A percentile compares a stretch with the other conserved stretches of the same genome.
These are phyloP conservation scores for Platanus orientalis DNA, from an alignment of 164 flowering plant genomes.

Conservation along the genomic window DNA sequence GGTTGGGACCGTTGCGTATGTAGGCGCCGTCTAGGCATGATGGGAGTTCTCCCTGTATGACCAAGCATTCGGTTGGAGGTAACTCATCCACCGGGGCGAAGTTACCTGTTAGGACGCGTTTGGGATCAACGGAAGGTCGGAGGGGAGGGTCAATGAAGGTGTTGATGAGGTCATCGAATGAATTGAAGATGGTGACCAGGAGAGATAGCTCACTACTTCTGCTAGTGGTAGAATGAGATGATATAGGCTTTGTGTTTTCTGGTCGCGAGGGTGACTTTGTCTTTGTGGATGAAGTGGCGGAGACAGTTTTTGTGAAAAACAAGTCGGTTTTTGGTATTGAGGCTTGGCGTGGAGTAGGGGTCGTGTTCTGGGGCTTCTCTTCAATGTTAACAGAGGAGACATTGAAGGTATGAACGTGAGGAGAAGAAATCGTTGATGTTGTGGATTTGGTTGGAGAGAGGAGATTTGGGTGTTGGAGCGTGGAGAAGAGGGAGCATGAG, in stretches of 20 bases:
- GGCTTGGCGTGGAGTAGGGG: conserved; percentile 1
- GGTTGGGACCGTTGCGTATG: conserved; percentile 86
- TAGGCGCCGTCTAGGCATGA: conserved; percentile 66
- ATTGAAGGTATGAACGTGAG: too few relatives aligned
- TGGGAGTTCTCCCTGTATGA: conserved; percentile 54
- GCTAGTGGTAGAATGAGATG: conserved; percentile 18
- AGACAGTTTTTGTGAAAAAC: too few relatives aligned
- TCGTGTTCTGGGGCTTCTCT: conserved; percentile 17
- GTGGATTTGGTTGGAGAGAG: not conserved
- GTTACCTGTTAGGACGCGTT: conserved; percentile 49
- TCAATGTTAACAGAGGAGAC: conserved; percentile 25
- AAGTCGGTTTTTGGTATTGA: conserved; percentile 4
- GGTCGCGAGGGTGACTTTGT: not conserved
- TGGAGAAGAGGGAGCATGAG: conserved; percentile 22
- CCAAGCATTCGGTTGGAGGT: conserved; percentile 64
- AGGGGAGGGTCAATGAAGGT: conserved; percentile 58
- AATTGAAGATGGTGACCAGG: too few relatives aligned
- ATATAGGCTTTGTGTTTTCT: too few relatives aligned
- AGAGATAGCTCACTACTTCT: too few relatives aligned
- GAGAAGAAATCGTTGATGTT: not conserved
- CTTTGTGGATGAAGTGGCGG: not conserved
- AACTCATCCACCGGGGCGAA: conserved; percentile 81
- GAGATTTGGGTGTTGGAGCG: conserved; percentile 7
- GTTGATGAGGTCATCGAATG: too few relatives aligned
- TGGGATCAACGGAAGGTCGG: conserved; percentile 53